Percentiles rank a stretch among this genome's conserved stretches.
Conservation (phyloP, 768 basidiomycete genomes). For the Lenzites betulinus region DNA sequence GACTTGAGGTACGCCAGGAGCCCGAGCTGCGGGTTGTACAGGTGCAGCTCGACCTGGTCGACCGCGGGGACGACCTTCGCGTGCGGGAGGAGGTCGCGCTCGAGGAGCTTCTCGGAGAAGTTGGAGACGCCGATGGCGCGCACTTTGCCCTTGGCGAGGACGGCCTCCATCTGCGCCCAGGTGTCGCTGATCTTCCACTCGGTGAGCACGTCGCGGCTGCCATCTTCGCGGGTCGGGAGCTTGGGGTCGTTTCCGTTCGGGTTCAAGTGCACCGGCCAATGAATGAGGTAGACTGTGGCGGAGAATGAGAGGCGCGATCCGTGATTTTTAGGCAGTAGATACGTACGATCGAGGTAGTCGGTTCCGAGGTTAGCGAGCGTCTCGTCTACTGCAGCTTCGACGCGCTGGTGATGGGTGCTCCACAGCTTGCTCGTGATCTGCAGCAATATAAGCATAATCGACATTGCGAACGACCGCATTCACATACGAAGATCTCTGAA, state of each 20-base stretch:
- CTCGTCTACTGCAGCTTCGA: conserved; percentile 73
- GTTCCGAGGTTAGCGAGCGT: conserved; percentile 78
- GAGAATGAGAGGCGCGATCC: neutral
- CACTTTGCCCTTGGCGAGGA: conserved; percentile 71
- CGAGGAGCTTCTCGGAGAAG: conserved; percentile 66
- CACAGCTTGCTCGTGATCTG: conserved; percentile 76
- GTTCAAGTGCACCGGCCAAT: conserved; percentile 82
- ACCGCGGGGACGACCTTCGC: conserved; percentile 72
- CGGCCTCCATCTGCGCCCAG: conserved; percentile 82
- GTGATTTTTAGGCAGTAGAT: neutral
- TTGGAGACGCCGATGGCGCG: conserved; percentile 74
- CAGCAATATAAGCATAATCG: neutral
- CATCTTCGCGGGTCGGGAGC: conserved; percentile 61
- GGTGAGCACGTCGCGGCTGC: conserved; percentile 66
- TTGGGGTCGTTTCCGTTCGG: conserved; percentile 63
- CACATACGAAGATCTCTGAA: conserved; percentile 65
- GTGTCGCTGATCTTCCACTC: conserved; percentile 71
- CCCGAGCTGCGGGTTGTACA: conserved; percentile 75
- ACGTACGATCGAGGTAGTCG: conserved; percentile 80
- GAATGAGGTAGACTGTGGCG: conserved; percentile 59
- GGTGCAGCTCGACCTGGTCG: conserved; percentile 74
- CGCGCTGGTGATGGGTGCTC: conserved; percentile 67
- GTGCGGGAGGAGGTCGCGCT: conserved; percentile 67
- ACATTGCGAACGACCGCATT: neutral
- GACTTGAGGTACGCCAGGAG: conserved; percentile 61